Base-by-base conservation (phyloP, 2,329 filamentous ascomycete genomes). In the Aspergillus pseudoviridinutans region DNA sequence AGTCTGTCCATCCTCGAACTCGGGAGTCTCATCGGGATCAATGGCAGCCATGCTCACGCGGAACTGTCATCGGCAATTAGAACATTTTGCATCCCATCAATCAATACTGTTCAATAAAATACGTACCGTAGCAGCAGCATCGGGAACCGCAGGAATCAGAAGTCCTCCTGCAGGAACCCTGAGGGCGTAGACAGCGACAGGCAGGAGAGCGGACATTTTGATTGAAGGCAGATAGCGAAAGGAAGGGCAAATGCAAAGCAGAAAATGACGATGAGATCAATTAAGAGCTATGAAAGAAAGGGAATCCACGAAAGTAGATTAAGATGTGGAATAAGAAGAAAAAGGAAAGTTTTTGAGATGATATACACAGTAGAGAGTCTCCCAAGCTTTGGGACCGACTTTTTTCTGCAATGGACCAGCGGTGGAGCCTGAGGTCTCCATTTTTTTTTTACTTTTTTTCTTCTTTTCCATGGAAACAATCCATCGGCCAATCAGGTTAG, bases 31-130 rank as follows among this genome's bases (percentile, higher is more conserved):
- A 70, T 86, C 91, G 58, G 94, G 94, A 74, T 99, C 93, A 74
- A 99, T 88, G 64, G 94, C 94, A 70, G 95, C 94, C 94, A 99
- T 99, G 70, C 92, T 97, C 72, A 99, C 91, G 75, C 91, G 91
- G 80, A 97, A 95, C 92, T 96, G 70, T 47, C 14, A 38, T 25
- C 12, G 20, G 22, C 44, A 47, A 47, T 47, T 47, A 47, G 44
- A 4, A 3, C 10, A 47, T 14, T 14, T 47, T 47, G 44, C 24
- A 24, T 12, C 22, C 24, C 24, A 17, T 14, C 9, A 27, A 49
- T 55, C 22, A 3, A 38, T 3, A 17, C 7, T 3, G 50, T 55
- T 50, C 38, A 27, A 52, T 53, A 41, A 35, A 51, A 60, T 53
- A 84, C 89, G 82, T 82, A 96, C 91, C 75, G 90, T 90, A 60